phyloP scores from a whole-genome alignment of 192 early-diverging fungal genomes.

The Phlyctochytrium arcticum region DNA sequence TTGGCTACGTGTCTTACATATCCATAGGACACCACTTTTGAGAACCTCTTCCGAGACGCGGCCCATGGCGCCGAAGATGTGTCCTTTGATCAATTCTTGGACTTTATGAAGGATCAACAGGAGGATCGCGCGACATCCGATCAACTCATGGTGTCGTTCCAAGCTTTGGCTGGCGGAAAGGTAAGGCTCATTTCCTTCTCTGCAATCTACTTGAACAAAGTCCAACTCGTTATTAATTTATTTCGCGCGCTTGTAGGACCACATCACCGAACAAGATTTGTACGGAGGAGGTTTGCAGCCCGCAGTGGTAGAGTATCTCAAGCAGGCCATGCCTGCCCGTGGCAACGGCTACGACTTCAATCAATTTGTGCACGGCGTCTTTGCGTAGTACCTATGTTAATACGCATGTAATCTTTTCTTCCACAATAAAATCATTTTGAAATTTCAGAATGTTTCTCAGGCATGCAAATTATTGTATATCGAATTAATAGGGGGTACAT shows the following conservation, averaged over 20 bases:
- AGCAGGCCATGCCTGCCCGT: conserved; percentile 66
- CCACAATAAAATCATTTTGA: too few species aligned
- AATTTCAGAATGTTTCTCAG: too few species aligned
- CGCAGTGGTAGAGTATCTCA: conserved; percentile 70
- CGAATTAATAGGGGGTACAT: too few species aligned
- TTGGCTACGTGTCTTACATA: not conserved
- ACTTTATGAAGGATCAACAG: conserved; percentile 76
- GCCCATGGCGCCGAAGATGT: conserved; percentile 61
- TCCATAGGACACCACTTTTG: conserved; percentile 70
- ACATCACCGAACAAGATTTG: conserved; percentile 82
- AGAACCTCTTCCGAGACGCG: conserved; percentile 59
- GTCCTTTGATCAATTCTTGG: conserved; percentile 84
- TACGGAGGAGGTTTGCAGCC: conserved; percentile 72
- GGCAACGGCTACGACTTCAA: conserved; percentile 75
- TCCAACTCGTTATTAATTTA: not conserved
- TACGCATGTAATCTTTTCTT: too few species aligned
- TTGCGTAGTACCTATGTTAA: conserved; percentile 36
- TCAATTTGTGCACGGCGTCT: conserved; percentile 64
- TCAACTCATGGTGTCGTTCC: conserved; percentile 82
- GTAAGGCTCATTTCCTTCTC: conserved; percentile 1
- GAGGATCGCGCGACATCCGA: conserved; percentile 87
- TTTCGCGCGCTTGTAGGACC: conserved; percentile 34
- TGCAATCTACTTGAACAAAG: not conserved
- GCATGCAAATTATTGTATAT: too few species aligned
- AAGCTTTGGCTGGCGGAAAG: conserved; percentile 79